phyloP scores from a whole-genome alignment of 192 early-diverging fungal genomes.

The Coemansia sp. region DNA sequence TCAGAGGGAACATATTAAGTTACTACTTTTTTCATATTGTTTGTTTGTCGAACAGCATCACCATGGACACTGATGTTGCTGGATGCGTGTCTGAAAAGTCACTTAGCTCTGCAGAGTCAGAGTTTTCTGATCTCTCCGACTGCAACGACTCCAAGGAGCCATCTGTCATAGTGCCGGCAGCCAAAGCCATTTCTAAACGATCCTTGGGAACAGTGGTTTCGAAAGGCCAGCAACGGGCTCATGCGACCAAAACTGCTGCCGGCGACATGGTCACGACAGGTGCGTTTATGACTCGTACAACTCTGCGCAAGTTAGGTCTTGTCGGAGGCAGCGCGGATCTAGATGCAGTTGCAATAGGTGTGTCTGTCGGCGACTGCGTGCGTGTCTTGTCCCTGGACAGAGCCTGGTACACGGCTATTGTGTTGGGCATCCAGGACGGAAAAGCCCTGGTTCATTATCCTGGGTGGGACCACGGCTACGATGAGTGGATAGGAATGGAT shows the following conservation, averaged over 20 bases:
- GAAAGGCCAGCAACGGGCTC: slow-evolving; percentile 5
- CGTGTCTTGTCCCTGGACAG: slow-evolving; percentile 36
- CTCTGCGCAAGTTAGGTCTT: slow-evolving; percentile 47
- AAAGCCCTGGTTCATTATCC: slow-evolving; percentile 47
- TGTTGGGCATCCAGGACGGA: slow-evolving; percentile 21
- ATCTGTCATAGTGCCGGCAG: background rate
- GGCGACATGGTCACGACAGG: slow-evolving; percentile 48
- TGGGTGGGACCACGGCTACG: slow-evolving; percentile 41
- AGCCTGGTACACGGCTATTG: slow-evolving; percentile 39
- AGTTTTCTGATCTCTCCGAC: slow-evolving; percentile 1
- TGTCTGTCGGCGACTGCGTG: slow-evolving; percentile 29
- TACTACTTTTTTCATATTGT: no score
- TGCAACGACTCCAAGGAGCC: background rate
- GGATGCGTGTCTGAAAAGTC: slow-evolving; percentile 6
- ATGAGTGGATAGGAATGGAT: slow-evolving; percentile 48
- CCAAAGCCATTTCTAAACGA: background rate
- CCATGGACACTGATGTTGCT: slow-evolving; percentile 3
- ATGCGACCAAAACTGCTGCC: background rate
- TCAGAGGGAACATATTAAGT: no score
- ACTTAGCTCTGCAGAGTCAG: background rate
- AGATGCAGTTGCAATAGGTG: slow-evolving; percentile 14
- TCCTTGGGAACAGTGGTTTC: background rate
- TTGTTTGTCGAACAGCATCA: background rate
- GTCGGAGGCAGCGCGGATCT: slow-evolving; percentile 5
- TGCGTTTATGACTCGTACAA: slow-evolving; percentile 55